Conservation (phyloP, 805 yeast genomes). For the Suhomyces emberorum region DNA sequence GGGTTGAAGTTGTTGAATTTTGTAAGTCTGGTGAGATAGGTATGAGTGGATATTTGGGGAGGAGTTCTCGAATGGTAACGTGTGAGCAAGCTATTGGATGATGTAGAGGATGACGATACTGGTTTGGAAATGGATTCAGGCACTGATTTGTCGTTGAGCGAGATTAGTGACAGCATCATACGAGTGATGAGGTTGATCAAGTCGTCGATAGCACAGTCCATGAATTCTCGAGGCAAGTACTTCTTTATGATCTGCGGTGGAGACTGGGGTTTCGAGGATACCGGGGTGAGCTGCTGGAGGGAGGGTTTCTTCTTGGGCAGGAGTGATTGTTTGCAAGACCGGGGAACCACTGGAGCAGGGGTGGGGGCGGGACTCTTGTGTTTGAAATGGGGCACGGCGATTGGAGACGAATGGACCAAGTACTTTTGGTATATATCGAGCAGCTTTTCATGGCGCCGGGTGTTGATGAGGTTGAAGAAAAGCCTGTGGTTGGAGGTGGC, state of each 20-base stretch:
- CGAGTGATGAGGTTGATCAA: constrained; percentile 69
- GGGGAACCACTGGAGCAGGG: background rate
- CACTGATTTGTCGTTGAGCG: constrained; percentile 63
- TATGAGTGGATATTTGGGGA: constrained; percentile 78
- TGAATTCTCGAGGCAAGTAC: constrained; percentile 50
- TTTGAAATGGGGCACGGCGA: background rate
- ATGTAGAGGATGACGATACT: constrained; percentile 17
- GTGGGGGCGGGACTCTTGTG: background rate
- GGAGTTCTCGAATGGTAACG: constrained; percentile 93
- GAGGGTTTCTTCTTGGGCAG: background rate
- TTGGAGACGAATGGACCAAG: constrained; percentile 6
- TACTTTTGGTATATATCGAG: constrained; percentile 23
- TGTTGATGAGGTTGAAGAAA: constrained; percentile 17
- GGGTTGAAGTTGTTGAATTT: constrained; percentile 84
- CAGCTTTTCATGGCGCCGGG: constrained; percentile 17
- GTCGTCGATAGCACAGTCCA: constrained; percentile 66
- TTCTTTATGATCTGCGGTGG: constrained; percentile 6
- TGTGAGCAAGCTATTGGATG: constrained; percentile 47
- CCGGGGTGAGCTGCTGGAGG: background rate
- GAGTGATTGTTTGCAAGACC: background rate
- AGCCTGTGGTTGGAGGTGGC: constrained; percentile 15
- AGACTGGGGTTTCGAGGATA: background rate
- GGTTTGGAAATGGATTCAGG: constrained; percentile 32
- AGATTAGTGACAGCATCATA: constrained; percentile 74
- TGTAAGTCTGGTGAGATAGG: constrained; percentile 71